Base-by-base conservation (phyloP, 306 rosid genomes). In the Sesbania bispinosa region DNA sequence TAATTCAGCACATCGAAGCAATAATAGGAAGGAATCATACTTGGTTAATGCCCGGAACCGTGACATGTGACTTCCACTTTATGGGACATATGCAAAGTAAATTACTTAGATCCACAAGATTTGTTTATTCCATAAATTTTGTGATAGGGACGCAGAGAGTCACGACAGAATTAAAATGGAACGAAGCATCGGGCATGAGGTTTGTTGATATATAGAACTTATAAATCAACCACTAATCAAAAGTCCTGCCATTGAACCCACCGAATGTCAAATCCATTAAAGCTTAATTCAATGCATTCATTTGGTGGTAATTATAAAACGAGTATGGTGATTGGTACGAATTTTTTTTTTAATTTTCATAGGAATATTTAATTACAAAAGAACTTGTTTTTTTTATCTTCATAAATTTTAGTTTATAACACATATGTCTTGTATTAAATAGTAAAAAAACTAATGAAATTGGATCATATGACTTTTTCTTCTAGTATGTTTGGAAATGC, bases 11-110 rank as follows among this genome's bases (percentile, higher is more conserved):
- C 27, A 52, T 53, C 1, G 32, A 52, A 61, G 71, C 71, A 61
- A 50, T 35, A 39, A 69, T 77, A 41, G 50, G 35, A 63, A 32
- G 75, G 75, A 70, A 76, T 75, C 21, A 43, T 45, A 70, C 60
- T 65, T 62, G 81, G 15, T 24, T 47, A 29, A 46, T 20, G 33
- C 45, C 38, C 15, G 18, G 13, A 50, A 39, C 53, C 67, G 7
- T 63, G 57, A 65, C 85, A 77, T 62, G 72, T 81, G 81, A 62
- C 79, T 65, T 76, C 57, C 67, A 80, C 77, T 80, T 74, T 67
- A 67, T 51, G 62, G 80, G 57, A 80, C 69, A 68, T 46, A 64
- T 74, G 79, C 79, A 57, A 35, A 50, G 33, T 79, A 43, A 65
- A 65, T 50, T 66, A 57, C 62, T 45, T 72, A 47, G 75, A 72